Base-by-base conservation (phyloP, 495 filamentous ascomycete genomes). In the Penicillium argentinense region DNA sequence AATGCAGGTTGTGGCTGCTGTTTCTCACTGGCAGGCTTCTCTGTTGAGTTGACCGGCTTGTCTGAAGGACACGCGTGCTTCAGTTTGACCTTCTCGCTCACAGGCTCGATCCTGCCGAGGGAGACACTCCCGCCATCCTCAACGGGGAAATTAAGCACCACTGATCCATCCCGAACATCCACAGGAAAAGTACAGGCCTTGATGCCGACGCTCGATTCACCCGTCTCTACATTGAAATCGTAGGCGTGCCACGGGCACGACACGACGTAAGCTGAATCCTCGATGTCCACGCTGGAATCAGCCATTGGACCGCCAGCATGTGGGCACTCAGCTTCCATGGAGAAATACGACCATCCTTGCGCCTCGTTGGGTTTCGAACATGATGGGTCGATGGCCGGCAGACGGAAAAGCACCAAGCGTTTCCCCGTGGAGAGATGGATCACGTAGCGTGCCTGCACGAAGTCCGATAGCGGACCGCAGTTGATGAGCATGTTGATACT, bases 211-310 rank as follows among this genome's bases (percentile, higher is more conserved):
- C 74, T 79, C 8, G 74, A 79, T 57, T 77, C 74, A 40, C 75
- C 75, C 1, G 75, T 79, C 56, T 79, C 73, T 49, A 79, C 71
- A 47, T 79, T 79, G 53, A 79, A 79, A 49, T 79, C 75, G 59
- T 79, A 79, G 3, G 75, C 75, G 53, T 79, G 75, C 75, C 75
- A 79, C 14, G 75, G 75, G 43, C 75, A 79, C 0, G 74, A 77
- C n/a, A 66, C 74, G 39, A 79, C 60, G 44, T 79, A 79, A 0
- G 71, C 72, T 0, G 74, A 77, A 44, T 79, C 74, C 32, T 79
- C 75, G 50, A 79, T 79, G 42, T 79, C 75, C 25, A 79, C 63
- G 14, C 62, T 60, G 1, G 73, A 73, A 41, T 76, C 75, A 30
- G 67, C 57, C 74, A 79, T 77, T 0, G 74, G 74, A 0, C 74